Evolutionary conservation across 1,284 basidiomycete species (phyloP), one percentile per base, ranked within the genome.

Genomic region (Albatrellus sp.): DNA sequence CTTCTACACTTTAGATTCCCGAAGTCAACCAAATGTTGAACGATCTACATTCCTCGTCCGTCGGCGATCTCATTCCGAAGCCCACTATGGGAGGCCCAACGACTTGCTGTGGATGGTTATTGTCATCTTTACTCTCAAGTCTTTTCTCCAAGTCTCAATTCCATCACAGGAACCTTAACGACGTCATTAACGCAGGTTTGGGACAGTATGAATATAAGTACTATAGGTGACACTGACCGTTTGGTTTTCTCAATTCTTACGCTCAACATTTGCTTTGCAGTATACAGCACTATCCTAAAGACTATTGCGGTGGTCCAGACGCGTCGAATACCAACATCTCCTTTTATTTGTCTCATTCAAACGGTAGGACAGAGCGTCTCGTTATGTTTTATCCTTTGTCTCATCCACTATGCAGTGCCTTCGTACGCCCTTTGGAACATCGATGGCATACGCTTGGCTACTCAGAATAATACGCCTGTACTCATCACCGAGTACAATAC

Each of bases 401-500:
- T 30, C 39, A 30, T 20, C 29, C 13, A 24, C 28, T n/a, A n/a
- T 35, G 34, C 17, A 40, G 39, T 40, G 5, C 39, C 39, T 28
- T 6, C 19, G n/a, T 40, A 28, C 14, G 29, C 24, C 8, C 13
- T 14, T 13, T 40, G 39, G 39, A 40, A 40, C 17, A 12, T 30
- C 24, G 39, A 24, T 5, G 39, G 39, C 6, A 30, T 40, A n/a
- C 6, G 5, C 12, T 16, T 31, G 13, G 39, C 39, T n/a, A n/a
- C 7, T 16, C 28, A 30, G 31, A 6, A 5, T n/a, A 24, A 24
- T 14, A 30, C 31, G n/a, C 39, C 39, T 5, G 29, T 40, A 20
- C 39, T 40, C 39, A 31, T 40, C 28, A 40, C 39, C 24, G 39
- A 40, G 28, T 40, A 30, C 39, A 40, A 40, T 24, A 40, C 39